phyloP scores from a whole-genome alignment of 108 stramenopile species.

The Cyclostephanos tholiformis region DNA sequence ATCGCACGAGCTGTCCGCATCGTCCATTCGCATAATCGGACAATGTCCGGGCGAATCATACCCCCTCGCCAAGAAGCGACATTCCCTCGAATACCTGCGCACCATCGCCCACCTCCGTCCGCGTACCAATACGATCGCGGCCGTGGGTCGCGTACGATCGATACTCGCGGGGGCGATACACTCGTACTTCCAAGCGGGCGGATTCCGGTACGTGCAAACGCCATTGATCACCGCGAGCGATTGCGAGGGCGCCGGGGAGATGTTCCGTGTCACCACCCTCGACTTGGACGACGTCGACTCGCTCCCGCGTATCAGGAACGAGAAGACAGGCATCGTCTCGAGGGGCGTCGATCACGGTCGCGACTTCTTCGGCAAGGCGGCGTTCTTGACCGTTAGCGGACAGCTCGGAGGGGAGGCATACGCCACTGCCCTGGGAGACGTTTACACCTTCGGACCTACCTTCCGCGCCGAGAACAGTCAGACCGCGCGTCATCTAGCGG shows the following conservation, averaged over 20 bases:
- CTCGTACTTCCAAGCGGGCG: constrained; percentile 87
- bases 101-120: constrained; percentile 97
- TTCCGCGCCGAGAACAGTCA: constrained; percentile 99
- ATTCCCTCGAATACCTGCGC: constrained; percentile 95
- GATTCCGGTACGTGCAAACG: constrained; percentile 96
- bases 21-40: constrained; percentile 84
- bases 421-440: constrained; percentile 96
- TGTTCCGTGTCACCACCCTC: constrained; percentile 97
- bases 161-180: constrained; percentile 87
- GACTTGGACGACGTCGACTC: constrained; percentile 70
- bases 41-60: constrained; percentile 92
- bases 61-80: constrained; percentile 98
- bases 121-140: constrained; percentile 95
- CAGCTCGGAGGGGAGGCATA: constrained; percentile 96
- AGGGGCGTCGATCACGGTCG: constrained; percentile 73
- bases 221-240: constrained; percentile 97
- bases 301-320: constrained; percentile 63
- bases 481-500: constrained; percentile 96
- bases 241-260: constrained; percentile 99
- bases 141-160: constrained; percentile 94
- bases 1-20: constrained; percentile 86
- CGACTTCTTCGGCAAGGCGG: constrained; percentile 96
- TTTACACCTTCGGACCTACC: constrained; percentile 99
- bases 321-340: constrained; percentile 38
- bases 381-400: constrained; percentile 96